Conservation (phyloP, 2,329 filamentous ascomycete species). For the Colletotrichum orbiculare region DNA sequence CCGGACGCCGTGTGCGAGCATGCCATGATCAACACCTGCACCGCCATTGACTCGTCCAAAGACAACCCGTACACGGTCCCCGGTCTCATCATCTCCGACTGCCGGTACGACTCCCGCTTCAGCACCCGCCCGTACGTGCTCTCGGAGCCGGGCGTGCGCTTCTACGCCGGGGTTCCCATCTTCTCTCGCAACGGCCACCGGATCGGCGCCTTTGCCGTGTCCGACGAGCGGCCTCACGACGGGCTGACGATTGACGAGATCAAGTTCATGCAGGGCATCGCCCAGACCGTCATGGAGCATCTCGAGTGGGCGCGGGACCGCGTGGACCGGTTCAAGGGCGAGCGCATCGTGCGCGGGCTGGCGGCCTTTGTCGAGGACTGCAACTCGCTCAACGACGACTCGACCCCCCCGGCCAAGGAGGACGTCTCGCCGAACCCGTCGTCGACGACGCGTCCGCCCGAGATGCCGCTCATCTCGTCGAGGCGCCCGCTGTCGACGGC, state of each 20-base stretch:
- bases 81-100: constrained; percentile 45
- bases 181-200: constrained; percentile 63
- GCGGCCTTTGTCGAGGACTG: constrained; percentile 65
- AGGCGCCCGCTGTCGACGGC: constrained; percentile 21
- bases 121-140: constrained; percentile 46
- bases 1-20: constrained; percentile 49
- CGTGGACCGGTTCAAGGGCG: constrained; percentile 63
- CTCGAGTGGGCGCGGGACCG: constrained; percentile 66
- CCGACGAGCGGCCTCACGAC: constrained; percentile 66
- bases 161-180: constrained; percentile 65
- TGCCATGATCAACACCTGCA: constrained; percentile 40
- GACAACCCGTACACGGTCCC: constrained; percentile 43
- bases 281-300: constrained; percentile 68
- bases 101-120: constrained; percentile 47
- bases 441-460: constrained; percentile 19
- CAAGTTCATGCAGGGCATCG: constrained; percentile 67
- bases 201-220: constrained; percentile 70
- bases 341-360: constrained; percentile 65
- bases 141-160: constrained; percentile 47
- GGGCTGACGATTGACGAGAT: constrained; percentile 60
- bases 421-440: constrained; percentile 19
- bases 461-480: constrained; percentile 24
- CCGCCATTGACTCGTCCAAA: constrained; percentile 39
- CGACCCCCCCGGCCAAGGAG: constrained; percentile 1
- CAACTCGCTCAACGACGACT: constrained; percentile 40